Evolutionary conservation across 176 grass and related monocot species (phyloP), one percentile per base, ranked within the genome.

Genomic region (Zoysia japonica): DNA sequence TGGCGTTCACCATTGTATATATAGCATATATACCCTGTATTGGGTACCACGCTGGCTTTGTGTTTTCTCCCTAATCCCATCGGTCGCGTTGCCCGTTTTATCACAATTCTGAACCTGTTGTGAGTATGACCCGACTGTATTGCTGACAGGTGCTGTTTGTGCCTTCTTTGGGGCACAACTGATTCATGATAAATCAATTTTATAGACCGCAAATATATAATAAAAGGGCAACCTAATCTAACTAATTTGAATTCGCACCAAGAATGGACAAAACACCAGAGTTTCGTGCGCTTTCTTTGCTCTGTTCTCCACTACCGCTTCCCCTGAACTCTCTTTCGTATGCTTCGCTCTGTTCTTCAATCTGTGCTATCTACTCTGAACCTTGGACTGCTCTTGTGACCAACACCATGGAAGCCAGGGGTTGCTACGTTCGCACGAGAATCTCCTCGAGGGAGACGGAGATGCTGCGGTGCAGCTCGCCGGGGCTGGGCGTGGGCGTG

Each of bases 371-470:
- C 43, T 28, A 28, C 28, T 28, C 28, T 28, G 28, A 28, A 28
- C 28, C 28, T 28, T 28, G 11, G 11, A 2, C 13, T 12, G 49
- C 49, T 51, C 11, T 28, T 28, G 28, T 28, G 28, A 28, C 28
- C 28, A 28, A 28, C 28, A 28, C 28, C 28, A 28, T 51, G 50
- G 12, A 11, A 51, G 49, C 9, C 9, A 14, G 50, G 52, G 4
- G 52, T 0, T 55, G 15, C 52, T 85, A 80, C 1, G 67, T 40
- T 6, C 73, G 51, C 2, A 85, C 72, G 16, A 81, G 55, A 44
- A 76, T 79, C 65, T 78, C 76, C 6, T 74, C 42, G 8, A 84
- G 67, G 12, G 74, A 84, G 61, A 78, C 19, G 72, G 79, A 80
- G 40, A 73, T 6, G 7, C 36, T 37, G 35, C 15, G 89, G 2